These are phyloP conservation scores for Funneliformis mosseae DNA, from an alignment of 192 early-diverging fungal genomes.

Conservation along the genomic window DNA sequence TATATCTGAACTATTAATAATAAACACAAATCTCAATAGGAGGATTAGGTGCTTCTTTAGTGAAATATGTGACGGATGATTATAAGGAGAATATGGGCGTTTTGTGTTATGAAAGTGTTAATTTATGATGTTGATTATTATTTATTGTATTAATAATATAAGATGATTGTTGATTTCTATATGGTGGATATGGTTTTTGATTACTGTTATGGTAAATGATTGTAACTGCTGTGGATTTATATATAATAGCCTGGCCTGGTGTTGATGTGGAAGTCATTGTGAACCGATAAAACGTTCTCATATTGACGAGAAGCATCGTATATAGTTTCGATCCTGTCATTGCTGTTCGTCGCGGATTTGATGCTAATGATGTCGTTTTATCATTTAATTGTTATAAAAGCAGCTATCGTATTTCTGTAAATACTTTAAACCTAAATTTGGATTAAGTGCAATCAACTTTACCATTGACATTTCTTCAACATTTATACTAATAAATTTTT, in stretches of 20 bases:
- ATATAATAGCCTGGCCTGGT: neutral
- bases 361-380: neutral
- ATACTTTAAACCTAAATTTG: neutral
- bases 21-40: neutral
- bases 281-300: neutral
- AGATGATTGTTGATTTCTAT: neutral
- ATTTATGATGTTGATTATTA: neutral
- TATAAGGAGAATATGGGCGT: neutral
- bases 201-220: neutral
- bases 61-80: neutral
- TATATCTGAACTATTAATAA: neutral
- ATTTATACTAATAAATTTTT: neutral
- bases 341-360: neutral
- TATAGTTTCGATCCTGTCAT: slow-evolving; percentile 1
- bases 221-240: neutral
- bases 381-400: neutral
- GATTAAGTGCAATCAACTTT: slow-evolving; percentile 4
- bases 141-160: no score
- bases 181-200: neutral
- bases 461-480: slow-evolving; percentile 32
- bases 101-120: no score
- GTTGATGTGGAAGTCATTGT: neutral
- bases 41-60: neutral
- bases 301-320: slow-evolving; percentile 8
- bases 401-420: neutral